Base-by-base conservation (phyloP, 495 filamentous ascomycete species). In the Penicillium argentinense region DNA sequence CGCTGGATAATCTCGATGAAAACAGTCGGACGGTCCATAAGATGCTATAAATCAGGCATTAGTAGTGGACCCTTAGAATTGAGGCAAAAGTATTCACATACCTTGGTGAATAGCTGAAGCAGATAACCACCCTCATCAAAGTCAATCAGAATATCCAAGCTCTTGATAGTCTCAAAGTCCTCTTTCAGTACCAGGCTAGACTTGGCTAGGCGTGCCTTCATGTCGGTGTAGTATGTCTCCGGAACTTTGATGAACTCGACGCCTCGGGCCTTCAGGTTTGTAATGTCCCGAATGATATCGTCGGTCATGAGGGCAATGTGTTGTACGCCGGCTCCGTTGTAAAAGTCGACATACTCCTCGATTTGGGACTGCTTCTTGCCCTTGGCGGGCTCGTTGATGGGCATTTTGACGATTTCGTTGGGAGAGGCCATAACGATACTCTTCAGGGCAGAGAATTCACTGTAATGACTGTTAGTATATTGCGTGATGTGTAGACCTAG, bases 1-100 rank as follows among this genome's bases (percentile, higher is more conserved):
- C 89, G 72, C 66, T 96, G 87, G 56, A 96, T 96, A 49, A 96
- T 91, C 77, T 96, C 91, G 44, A 96, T 79, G 63, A 96, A 96
- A 0, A 96, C 89, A 1, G 91, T 96, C 3, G 91, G 91, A 1
- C 91, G 81, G 64, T 96, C 91, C 83, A 96, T 86, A 39, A 97
- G 50, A 45, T 88, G 91, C 81, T 83, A 51, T 37, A 14, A n/a
- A 8, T 13, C 4, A 5, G 5, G 22, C 12, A 56, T 62, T 49
- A 71, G 62, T 46, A 53, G 37, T n/a, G n/a, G n/a, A n/a, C n/a
- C n/a, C n/a, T n/a, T n/a, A n/a, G 33, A 7, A 24, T 22, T 6
- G 34, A 37, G 11, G 27, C 29, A 42, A 3, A 19, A 3, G 32
- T 9, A 27, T 11, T 14, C 16, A 59, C 66, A 54, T 67, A 76